phyloP scores from a whole-genome alignment of 1,139 yeast species.

The Scheffersomyces illinoinensis region DNA sequence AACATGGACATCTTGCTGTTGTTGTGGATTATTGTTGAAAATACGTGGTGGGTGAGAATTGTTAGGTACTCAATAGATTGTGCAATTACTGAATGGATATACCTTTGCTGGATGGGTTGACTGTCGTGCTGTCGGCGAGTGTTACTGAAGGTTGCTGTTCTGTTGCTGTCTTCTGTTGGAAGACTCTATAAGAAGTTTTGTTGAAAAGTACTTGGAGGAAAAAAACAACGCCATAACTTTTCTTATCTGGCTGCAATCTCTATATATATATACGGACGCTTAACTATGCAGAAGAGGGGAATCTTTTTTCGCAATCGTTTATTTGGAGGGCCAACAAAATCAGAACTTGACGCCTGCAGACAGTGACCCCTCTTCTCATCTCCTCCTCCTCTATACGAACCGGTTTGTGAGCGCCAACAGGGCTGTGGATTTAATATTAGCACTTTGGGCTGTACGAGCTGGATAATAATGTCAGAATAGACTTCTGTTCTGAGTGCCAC shows the following conservation, averaged over 20 bases:
- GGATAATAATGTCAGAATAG: neutral
- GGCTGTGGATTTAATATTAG: neutral
- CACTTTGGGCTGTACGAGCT: neutral
- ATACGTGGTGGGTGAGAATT: too few species aligned
- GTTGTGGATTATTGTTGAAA: too few species aligned
- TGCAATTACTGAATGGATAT: neutral
- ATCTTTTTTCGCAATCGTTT: neutral
- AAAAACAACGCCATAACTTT: neutral
- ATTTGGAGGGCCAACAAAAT: neutral
- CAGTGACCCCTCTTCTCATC: neutral
- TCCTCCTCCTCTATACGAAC: neutral
- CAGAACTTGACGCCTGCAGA: neutral
- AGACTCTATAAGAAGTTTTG: neutral
- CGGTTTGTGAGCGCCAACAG: neutral
- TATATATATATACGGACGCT: neutral
- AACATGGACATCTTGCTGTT: conserved; percentile 8
- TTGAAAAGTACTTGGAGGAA: neutral
- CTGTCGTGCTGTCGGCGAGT: too few species aligned
- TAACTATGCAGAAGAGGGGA: neutral
- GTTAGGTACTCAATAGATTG: neutral
- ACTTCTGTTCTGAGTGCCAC: too few species aligned
- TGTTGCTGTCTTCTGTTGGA: neutral
- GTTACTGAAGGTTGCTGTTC: too few species aligned
- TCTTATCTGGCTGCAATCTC: neutral
- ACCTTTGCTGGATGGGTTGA: too few species aligned